phyloP scores from a whole-genome alignment of 129 eudicot species.

The Pittosporum tobira region DNA sequence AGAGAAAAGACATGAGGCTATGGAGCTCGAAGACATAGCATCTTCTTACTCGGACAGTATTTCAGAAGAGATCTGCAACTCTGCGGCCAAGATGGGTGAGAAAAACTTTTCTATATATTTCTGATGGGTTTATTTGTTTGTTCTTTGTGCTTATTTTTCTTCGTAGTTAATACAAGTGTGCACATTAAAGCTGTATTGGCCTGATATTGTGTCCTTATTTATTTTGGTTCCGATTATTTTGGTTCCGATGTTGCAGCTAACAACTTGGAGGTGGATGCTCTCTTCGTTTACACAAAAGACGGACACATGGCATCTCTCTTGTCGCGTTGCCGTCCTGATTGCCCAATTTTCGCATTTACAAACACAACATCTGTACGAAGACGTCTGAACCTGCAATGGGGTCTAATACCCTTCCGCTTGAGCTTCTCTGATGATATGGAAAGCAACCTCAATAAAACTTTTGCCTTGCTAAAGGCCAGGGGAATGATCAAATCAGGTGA shows the following conservation, averaged over 20 bases:
- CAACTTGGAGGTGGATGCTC: slow-evolving; percentile 81
- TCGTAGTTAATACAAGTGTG: too few species aligned
- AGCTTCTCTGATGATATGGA: slow-evolving; percentile 88
- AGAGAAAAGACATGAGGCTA: slow-evolving; percentile 62
- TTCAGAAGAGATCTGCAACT: slow-evolving; percentile 80
- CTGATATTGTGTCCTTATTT: background rate
- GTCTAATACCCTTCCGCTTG: slow-evolving; percentile 67
- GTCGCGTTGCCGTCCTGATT: slow-evolving; percentile 89
- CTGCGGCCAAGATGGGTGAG: slow-evolving; percentile 87
- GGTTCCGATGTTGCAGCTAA: slow-evolving; percentile 43
- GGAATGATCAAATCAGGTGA: slow-evolving; percentile 90
- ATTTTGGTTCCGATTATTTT: background rate
- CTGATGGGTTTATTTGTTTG: background rate
- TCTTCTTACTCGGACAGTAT: slow-evolving; percentile 64
- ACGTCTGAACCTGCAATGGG: slow-evolving; percentile 81
- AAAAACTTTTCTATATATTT: background rate
- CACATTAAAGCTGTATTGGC: background rate
- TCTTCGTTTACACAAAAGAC: slow-evolving; percentile 60
- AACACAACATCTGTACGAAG: slow-evolving; percentile 60
- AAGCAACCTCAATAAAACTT: slow-evolving; percentile 79
- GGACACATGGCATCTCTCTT: slow-evolving; percentile 85
- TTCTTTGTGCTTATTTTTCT: background rate
- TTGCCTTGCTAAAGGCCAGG: slow-evolving; percentile 67
- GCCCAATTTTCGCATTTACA: slow-evolving; percentile 89
- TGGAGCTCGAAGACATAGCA: slow-evolving; percentile 65